phyloP scores from a whole-genome alignment of 75 land plant genomes.

The Picea glauca region DNA sequence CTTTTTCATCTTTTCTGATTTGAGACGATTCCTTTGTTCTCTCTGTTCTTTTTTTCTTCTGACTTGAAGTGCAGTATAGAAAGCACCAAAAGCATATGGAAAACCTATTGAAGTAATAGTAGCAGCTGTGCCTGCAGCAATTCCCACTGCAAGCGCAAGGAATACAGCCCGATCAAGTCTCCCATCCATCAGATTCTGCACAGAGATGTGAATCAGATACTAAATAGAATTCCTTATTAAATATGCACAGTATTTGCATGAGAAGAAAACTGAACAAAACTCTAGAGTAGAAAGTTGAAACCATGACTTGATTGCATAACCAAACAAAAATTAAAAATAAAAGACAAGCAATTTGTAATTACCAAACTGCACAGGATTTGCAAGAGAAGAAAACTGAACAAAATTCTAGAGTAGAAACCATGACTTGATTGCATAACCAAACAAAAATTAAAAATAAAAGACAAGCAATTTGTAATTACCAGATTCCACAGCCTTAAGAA shows the following conservation, averaged over 20 bases:
- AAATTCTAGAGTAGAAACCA: too few relatives aligned
- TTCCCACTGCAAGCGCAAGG: conserved; percentile 34
- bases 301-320: too few relatives aligned
- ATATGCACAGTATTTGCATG: not conserved
- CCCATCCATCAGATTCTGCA: conserved; percentile 32
- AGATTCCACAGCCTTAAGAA: not conserved
- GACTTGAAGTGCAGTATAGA: conserved; percentile 26
- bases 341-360: not conserved
- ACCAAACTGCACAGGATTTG: not conserved
- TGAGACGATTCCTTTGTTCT: conserved; percentile 35
- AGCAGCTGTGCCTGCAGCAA: conserved; percentile 48
- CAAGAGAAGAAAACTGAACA: not conserved
- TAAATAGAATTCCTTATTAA: not conserved
- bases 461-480: not conserved
- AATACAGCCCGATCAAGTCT: conserved; percentile 26
- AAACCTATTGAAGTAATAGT: conserved; percentile 34
- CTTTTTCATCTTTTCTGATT: conserved; percentile 37
- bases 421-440: not conserved
- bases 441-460: not conserved
- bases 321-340: not conserved
- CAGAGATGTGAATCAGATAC: not conserved
- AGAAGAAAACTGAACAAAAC: not conserved
- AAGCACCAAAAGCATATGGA: conserved; percentile 42
- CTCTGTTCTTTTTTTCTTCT: conserved; percentile 40
- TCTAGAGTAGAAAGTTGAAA: too few relatives aligned